phyloP scores from a whole-genome alignment of 2,329 filamentous ascomycete genomes.

The Cryphonectria radicalis region DNA sequence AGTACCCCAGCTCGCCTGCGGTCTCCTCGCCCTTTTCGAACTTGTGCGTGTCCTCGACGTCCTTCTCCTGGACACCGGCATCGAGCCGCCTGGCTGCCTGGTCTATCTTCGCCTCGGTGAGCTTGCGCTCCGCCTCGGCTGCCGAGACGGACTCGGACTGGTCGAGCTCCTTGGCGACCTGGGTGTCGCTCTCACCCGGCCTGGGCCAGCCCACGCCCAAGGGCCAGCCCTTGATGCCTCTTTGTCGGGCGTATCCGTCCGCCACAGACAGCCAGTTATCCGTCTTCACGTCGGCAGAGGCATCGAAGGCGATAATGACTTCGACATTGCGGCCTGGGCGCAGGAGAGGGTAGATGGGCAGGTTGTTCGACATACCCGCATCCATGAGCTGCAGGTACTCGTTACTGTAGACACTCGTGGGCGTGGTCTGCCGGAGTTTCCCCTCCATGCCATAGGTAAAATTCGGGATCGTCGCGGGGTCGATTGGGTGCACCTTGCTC shows the following conservation, averaged over 20 bases:
- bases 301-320: constrained; percentile 90
- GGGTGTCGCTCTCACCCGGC: constrained; percentile 57
- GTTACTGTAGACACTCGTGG: constrained; percentile 72
- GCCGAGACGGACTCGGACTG: constrained; percentile 66
- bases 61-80: constrained; percentile 34
- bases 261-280: constrained; percentile 97
- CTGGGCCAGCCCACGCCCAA: constrained; percentile 93
- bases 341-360: constrained; percentile 92
- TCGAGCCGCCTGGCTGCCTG: constrained; percentile 44
- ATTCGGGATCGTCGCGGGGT: constrained; percentile 89
- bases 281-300: constrained; percentile 87
- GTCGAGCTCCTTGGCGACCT: constrained; percentile 68
- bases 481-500: constrained; percentile 91
- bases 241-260: constrained; percentile 89
- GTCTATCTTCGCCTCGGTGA: constrained; percentile 62
- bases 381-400: constrained; percentile 88
- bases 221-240: constrained; percentile 93
- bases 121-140: constrained; percentile 64
- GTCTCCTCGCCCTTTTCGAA: constrained; percentile 49
- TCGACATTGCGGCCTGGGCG: constrained; percentile 88
- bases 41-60: constrained; percentile 29
- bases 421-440: constrained; percentile 75
- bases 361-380: constrained; percentile 97
- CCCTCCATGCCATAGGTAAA: constrained; percentile 82
- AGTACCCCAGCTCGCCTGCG: constrained; percentile 76